Conservation (phyloP, 495 filamentous ascomycete species). For the Saxophila tyrrhenica region DNA sequence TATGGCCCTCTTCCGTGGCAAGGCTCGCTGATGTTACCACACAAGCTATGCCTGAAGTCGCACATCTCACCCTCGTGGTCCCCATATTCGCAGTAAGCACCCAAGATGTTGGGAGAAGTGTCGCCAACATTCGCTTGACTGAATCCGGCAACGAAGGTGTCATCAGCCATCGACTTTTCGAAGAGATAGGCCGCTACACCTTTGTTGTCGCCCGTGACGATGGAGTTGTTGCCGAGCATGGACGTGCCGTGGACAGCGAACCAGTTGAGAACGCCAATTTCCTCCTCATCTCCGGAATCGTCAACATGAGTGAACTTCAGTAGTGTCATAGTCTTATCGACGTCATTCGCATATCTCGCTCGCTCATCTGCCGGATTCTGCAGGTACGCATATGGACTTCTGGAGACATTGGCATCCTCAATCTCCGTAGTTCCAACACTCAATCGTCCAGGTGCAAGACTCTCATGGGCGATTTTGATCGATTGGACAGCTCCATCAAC, state of each 20-base stretch:
- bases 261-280: constrained; percentile 75
- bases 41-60: constrained; percentile 42
- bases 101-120: constrained; percentile 78
- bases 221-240: constrained; percentile 82
- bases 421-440: constrained; percentile 64
- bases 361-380: constrained; percentile 77
- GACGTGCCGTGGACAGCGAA: constrained; percentile 92
- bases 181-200: constrained; percentile 82
- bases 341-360: constrained; percentile 56
- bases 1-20: constrained; percentile 83
- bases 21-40: constrained; percentile 57
- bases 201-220: constrained; percentile 92
- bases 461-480: constrained; percentile 71
- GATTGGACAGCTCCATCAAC: constrained; percentile 77
- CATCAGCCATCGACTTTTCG: constrained; percentile 54
- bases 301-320: constrained; percentile 65
- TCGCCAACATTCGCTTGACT: constrained; percentile 93
- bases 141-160: constrained; percentile 83
- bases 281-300: constrained; percentile 45
- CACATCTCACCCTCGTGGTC: constrained; percentile 24
- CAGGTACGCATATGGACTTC: constrained; percentile 83
- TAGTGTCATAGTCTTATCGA: constrained; percentile 79
- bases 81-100: constrained; percentile 39
- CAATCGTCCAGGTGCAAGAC: constrained; percentile 57
- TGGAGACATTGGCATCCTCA: constrained; percentile 75